A percentile compares a stretch with the other conserved stretches of the same genome.
Evolutionary conservation across 2,329 filamentous ascomycete species (phyloP).

Genomic region (Aspergillus spinulosporus): DNA sequence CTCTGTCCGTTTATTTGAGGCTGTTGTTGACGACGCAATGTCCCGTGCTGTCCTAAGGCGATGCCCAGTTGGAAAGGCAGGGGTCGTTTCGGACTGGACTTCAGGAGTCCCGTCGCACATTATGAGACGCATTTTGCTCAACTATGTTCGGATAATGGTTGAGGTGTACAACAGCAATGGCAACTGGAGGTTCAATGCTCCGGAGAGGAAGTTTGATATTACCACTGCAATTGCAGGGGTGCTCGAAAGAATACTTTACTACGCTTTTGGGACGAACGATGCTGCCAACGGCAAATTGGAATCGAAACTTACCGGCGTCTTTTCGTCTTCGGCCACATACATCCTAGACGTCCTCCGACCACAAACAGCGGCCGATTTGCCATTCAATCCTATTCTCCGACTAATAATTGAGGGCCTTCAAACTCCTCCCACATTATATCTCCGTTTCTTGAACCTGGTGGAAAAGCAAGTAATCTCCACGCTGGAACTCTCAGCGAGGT

Average conservation of each 20-base stretch:
- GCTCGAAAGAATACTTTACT: conserved; percentile 70
- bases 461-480: conserved; percentile 64
- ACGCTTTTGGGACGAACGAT: conserved; percentile 74
- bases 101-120: conserved; percentile 76
- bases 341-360: conserved; percentile 76
- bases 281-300: conserved; percentile 47
- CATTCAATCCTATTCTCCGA: conserved; percentile 74
- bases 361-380: conserved; percentile 66
- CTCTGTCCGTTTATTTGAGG: conserved; percentile 71
- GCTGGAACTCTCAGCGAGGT: conserved; percentile 64
- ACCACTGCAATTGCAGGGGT: conserved; percentile 66
- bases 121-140: conserved; percentile 68
- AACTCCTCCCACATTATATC: conserved; percentile 63
- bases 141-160: conserved; percentile 72
- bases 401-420: conserved; percentile 65
- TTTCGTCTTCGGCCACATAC: conserved; percentile 73
- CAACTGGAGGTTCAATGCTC: conserved; percentile 77
- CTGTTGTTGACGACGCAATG: conserved; percentile 74
- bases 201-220: conserved; percentile 68
- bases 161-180: conserved; percentile 83
- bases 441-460: conserved; percentile 56
- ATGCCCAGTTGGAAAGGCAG: conserved; percentile 36
- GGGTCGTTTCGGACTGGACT: conserved; percentile 51
- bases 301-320: conserved; percentile 59
- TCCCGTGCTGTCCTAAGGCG: conserved; percentile 50